Evolutionary conservation across 805 yeast genomes (phyloP), one percentile per base, ranked within the genome.

Genomic region (Maudiozyma turicensis): DNA sequence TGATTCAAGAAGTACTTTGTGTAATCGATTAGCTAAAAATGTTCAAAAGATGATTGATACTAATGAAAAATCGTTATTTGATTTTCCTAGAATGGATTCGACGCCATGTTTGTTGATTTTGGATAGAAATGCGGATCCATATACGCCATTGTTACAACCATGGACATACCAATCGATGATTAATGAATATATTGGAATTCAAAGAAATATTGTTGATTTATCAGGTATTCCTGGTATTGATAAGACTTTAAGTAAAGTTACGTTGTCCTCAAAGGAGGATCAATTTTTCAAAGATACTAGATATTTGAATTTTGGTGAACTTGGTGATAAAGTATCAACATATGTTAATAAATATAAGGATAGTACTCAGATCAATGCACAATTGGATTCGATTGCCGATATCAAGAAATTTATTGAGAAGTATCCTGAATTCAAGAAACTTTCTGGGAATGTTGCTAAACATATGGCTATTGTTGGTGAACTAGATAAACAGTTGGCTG

Each of bases 131-230:
- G 84, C 80, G 59, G 99, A 93, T 66, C 97, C 99, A 2, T 72
- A 91, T 11, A 91, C 99, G 0, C 97, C 99, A 1, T 73, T 93
- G 32, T 69, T 93, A 45, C 79, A 84, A 39, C 99, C 98, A 2
- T 93, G 99, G 99, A 90, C 99, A 1, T 93, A 88, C 67, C 98
- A 91, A 63, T 86, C 96, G 2, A 91, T 93, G 98, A 87, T 93
- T 14, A 95, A 91, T 64, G 98, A 95, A 63, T 75, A 89, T 26
- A 71, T 93, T 32, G 95, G 91, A 2, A 86, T 93, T 50, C 70
- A 73, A 34, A 84, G 88, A 60, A 91, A 93, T 57, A 77, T 90
- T 2, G 95, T 88, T 4, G 84, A 80, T 56, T 64, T 90, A 35
- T 71, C 82, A 0, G 58, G 66, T 1, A 74, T 78, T 1, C 77